phyloP scores from a whole-genome alignment of 495 filamentous ascomycete genomes.

The Trichoderma virens region DNA sequence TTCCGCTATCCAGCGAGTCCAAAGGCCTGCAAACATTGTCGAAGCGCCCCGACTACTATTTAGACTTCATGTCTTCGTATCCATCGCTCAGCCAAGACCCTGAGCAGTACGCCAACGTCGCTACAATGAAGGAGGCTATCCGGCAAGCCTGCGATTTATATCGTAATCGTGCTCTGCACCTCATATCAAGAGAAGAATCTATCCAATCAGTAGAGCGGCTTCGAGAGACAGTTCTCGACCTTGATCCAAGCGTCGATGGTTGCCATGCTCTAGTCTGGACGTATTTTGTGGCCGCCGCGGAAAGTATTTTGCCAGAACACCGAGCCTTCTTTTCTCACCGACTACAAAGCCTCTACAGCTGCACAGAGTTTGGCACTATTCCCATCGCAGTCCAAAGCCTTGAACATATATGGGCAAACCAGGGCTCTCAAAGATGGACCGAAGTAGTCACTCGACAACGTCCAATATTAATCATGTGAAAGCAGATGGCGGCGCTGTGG shows the following conservation, averaged over 20 bases:
- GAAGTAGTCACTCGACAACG: slow-evolving; percentile 1
- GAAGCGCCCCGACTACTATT: slow-evolving; percentile 1
- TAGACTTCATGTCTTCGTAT: neutral
- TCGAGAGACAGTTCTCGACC: neutral
- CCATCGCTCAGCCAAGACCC: neutral
- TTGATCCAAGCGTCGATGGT: neutral
- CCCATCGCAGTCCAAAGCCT: neutral
- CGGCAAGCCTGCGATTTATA: neutral
- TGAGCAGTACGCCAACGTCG: neutral
- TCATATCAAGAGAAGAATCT: neutral
- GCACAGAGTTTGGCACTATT: slow-evolving; percentile 1
- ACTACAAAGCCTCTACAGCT: slow-evolving; percentile 1
- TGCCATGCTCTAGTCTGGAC: slow-evolving; percentile 2
- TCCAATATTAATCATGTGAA: neutral
- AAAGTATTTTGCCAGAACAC: neutral
- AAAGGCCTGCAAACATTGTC: neutral
- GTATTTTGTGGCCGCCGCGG: neutral
- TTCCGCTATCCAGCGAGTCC: neutral
- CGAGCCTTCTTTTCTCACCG: neutral
- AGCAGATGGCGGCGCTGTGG: neutral
- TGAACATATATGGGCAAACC: slow-evolving; percentile 1
- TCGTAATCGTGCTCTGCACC: neutral
- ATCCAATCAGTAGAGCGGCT: neutral
- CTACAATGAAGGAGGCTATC: neutral
- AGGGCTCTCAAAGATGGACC: neutral